Conservation (phyloP, 768 basidiomycete species). For the Phlebiopsis flavidoalba region DNA sequence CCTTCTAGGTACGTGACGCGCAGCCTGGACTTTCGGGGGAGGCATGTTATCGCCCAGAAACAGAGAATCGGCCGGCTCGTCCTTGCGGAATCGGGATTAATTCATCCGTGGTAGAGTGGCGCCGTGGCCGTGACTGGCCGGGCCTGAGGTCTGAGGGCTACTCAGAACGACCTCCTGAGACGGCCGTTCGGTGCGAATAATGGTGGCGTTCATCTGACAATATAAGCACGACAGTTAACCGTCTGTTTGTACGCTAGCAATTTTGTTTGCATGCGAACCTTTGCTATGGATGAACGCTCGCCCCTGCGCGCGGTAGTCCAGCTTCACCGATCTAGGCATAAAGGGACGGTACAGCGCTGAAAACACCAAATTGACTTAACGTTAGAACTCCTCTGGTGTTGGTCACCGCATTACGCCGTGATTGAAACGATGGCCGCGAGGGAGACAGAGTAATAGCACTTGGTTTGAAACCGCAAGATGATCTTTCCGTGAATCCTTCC, state of each 20-base stretch:
- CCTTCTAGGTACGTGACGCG: background rate
- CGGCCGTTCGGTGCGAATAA: too few relatives aligned
- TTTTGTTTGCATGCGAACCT: background rate
- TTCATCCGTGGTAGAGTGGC: background rate
- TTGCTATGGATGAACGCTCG: background rate
- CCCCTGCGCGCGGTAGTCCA: background rate
- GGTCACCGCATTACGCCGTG: background rate
- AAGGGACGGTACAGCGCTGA: background rate
- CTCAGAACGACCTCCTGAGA: too few relatives aligned
- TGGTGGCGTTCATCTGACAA: background rate
- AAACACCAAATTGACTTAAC: conserved; percentile 1
- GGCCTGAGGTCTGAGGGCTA: background rate
- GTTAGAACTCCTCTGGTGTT: background rate
- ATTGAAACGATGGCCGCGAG: background rate
- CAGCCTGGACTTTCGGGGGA: background rate
- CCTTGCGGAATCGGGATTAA: conserved; percentile 1
- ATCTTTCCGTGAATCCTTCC: background rate
- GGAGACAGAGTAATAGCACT: background rate
- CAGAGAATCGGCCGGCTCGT: background rate
- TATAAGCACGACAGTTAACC: background rate
- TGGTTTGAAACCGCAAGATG: background rate
- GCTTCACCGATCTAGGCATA: background rate
- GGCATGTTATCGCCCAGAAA: background rate
- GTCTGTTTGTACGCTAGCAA: background rate
- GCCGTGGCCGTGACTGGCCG: background rate